Conservation (phyloP, 176 grass and related monocot species). For the Oryza rufipogon region DNA sequence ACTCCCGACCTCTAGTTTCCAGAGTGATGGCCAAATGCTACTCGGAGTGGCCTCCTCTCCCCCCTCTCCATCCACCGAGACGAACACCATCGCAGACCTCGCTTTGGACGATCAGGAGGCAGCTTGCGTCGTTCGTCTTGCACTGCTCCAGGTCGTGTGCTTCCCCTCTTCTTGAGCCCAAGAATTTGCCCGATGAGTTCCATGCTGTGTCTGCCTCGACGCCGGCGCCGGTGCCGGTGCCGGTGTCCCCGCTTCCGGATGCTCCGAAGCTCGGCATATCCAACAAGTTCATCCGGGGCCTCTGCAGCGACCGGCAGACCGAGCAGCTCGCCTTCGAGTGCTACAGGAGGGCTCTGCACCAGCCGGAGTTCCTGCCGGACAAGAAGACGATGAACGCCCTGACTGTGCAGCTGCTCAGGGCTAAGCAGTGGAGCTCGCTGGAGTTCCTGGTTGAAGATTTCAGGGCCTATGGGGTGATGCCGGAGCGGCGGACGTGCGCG, state of each 20-base stretch:
- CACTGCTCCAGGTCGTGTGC: constrained; percentile 66
- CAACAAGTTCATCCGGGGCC: constrained; percentile 72
- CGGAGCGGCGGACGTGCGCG: constrained; percentile 66
- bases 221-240: constrained; percentile 19
- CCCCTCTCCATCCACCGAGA: constrained; percentile 50
- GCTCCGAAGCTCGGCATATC: constrained; percentile 57
- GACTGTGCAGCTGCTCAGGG: constrained; percentile 53
- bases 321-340: constrained; percentile 79
- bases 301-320: constrained; percentile 70
- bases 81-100: constrained; percentile 46
- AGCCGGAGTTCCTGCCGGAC: constrained; percentile 66
- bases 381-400: constrained; percentile 61
- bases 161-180: constrained; percentile 73
- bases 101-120: constrained; percentile 36
- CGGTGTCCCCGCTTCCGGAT: constrained; percentile 37
- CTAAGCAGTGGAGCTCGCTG: constrained; percentile 75
- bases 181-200: constrained; percentile 51
- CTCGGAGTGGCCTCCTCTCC: constrained; percentile 65
- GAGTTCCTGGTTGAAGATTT: constrained; percentile 59
- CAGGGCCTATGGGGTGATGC: constrained; percentile 52
- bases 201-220: constrained; percentile 34
- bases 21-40: constrained; percentile 82
- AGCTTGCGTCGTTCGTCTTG: constrained; percentile 46
- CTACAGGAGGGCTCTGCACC: constrained; percentile 64
- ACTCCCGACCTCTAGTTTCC: constrained; percentile 52